These are phyloP conservation scores for Blastocystis sp. DNA, from an alignment of 352 stramenopile genomes.

Conservation along the genomic window DNA sequence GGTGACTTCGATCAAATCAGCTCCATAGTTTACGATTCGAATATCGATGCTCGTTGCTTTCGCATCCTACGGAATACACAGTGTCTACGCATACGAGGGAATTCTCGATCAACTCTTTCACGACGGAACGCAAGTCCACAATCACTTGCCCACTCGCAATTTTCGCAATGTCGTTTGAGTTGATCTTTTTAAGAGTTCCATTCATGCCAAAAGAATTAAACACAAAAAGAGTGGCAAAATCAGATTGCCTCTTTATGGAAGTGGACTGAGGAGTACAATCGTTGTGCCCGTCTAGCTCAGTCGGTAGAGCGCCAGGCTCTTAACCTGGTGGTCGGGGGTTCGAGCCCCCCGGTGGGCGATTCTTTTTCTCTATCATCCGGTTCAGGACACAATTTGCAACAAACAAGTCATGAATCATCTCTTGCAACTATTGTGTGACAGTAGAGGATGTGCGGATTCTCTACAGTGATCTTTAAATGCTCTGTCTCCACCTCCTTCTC, in stretches of 20 bases:
- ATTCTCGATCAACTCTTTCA: slow-evolving; percentile 96
- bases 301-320: slow-evolving; percentile 53
- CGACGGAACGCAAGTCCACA: slow-evolving; percentile 82
- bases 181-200: neutral
- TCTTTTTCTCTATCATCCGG: neutral
- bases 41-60: slow-evolving; percentile 72
- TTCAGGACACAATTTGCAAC: neutral
- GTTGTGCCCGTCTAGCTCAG: slow-evolving; percentile 43
- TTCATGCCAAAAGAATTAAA: neutral
- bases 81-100: slow-evolving; percentile 64
- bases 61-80: slow-evolving; percentile 68
- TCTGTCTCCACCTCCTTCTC: neutral
- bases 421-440: neutral
- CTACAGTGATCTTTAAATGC: neutral
- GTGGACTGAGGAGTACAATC: neutral
- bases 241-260: neutral
- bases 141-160: slow-evolving; percentile 81
- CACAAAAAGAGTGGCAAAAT: neutral
- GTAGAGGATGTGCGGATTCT: neutral
- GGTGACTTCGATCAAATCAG: slow-evolving; percentile 84
- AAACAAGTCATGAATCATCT: neutral
- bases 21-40: slow-evolving; percentile 81
- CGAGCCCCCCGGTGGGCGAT: slow-evolving; percentile 37
- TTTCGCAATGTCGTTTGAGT: slow-evolving; percentile 63
- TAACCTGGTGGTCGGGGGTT: slow-evolving; percentile 53